Conservation (phyloP, 2,329 filamentous ascomycete genomes). For the Chaetoscypha palmicola region DNA sequence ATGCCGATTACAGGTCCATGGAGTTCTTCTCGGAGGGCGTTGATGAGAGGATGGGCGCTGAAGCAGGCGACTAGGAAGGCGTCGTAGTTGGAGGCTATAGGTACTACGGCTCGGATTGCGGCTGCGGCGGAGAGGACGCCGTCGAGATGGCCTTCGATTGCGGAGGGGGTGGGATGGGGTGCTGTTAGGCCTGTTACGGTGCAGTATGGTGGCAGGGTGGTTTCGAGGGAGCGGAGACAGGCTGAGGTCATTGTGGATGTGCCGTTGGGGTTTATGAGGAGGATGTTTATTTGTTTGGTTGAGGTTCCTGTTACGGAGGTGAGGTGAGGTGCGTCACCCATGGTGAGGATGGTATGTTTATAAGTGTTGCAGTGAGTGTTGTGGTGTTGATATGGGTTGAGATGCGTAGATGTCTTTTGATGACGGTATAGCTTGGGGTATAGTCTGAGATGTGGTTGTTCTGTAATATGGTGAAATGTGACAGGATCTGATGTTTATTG, state of each 20-base stretch:
- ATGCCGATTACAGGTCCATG: slow-evolving; percentile 65
- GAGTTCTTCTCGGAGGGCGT: slow-evolving; percentile 42
- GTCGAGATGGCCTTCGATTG: slow-evolving; percentile 44
- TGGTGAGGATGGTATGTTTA: no score
- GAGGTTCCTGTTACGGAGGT: slow-evolving; percentile 25
- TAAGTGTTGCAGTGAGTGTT: no score
- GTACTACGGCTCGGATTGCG: slow-evolving; percentile 38
- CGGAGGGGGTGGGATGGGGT: slow-evolving; percentile 40
- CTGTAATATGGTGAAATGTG: no score
- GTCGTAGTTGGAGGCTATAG: slow-evolving; percentile 44
- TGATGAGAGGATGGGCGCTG: slow-evolving; percentile 72
- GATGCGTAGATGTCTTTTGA: no score
- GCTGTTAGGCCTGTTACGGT: slow-evolving; percentile 44
- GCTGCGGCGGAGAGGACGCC: slow-evolving; percentile 43
- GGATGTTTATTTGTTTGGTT: slow-evolving; percentile 32
- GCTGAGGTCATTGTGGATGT: slow-evolving; percentile 40
- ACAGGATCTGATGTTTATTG: no score
- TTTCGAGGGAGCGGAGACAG: slow-evolving; percentile 37
- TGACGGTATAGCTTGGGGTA: no score
- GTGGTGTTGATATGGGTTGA: no score
- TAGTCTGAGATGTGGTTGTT: no score
- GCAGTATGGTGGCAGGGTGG: slow-evolving; percentile 40
- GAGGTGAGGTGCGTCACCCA: no score
- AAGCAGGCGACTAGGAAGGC: slow-evolving; percentile 82
- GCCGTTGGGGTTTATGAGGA: slow-evolving; percentile 43